phyloP scores from a whole-genome alignment of 345 rosid genomes.

The Populus pruinosa region DNA sequence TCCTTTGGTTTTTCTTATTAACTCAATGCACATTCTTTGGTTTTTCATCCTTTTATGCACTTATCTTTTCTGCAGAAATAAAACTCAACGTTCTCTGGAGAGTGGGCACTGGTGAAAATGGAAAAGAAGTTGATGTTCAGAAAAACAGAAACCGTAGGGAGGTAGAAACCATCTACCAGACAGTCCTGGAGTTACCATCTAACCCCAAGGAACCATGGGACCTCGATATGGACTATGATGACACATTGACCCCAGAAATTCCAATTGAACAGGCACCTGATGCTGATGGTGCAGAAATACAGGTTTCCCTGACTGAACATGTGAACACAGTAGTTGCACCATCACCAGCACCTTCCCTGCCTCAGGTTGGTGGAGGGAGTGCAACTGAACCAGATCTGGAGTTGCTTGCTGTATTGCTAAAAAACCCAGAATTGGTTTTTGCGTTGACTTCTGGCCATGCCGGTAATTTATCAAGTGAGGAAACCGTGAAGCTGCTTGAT shows the following conservation, averaged over 20 bases:
- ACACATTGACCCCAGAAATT: slow-evolving; percentile 77
- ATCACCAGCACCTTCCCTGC: slow-evolving; percentile 34
- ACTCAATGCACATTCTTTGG: slow-evolving; percentile 5
- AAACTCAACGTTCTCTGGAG: slow-evolving; percentile 56
- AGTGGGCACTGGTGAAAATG: slow-evolving; percentile 76
- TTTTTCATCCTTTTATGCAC: slow-evolving; percentile 25
- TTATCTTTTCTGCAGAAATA: slow-evolving; percentile 64
- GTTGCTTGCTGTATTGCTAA: slow-evolving; percentile 86
- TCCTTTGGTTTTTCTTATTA: not conserved
- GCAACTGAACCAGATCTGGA: slow-evolving; percentile 77
- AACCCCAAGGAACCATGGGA: slow-evolving; percentile 99
- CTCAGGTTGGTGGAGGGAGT: slow-evolving; percentile 27
- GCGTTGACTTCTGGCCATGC: slow-evolving; percentile 85
- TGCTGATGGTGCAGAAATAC: slow-evolving; percentile 50
- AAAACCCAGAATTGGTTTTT: slow-evolving; percentile 86
- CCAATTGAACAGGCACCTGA: slow-evolving; percentile 84
- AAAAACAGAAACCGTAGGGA: slow-evolving; percentile 80
- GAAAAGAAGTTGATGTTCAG: slow-evolving; percentile 90
- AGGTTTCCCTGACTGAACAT: slow-evolving; percentile 38
- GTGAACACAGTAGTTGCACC: slow-evolving; percentile 26
- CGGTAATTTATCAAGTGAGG: slow-evolving; percentile 54
- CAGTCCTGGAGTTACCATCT: slow-evolving; percentile 56
- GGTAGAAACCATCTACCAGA: slow-evolving; percentile 60
- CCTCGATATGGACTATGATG: slow-evolving; percentile 87
- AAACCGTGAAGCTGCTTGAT: slow-evolving; percentile 79